Evolutionary conservation across 306 rosid species (phyloP), one percentile per base, ranked within the genome.

Genomic region (Gastrolobium bilobum): DNA sequence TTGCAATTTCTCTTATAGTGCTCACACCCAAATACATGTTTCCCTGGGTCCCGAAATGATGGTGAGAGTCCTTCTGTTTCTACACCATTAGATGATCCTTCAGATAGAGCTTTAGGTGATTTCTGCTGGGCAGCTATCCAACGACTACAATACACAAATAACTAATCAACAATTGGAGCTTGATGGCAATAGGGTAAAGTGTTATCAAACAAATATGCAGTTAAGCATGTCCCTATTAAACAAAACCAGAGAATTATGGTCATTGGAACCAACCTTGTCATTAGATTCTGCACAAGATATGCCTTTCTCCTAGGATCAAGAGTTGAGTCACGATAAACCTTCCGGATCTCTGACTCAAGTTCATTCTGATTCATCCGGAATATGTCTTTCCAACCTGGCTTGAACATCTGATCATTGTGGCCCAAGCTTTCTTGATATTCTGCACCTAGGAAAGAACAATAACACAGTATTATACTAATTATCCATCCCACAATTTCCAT

Each of bases 271-370:
- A 81, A 96, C 99, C 99, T 96, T 69, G 99, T 96, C 97, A 96
- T 82, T 62, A 96, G 94, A 88, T 96, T 91, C 90, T 96, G 98
- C 82, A 96, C 98, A 64, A 96, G 99, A 86, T 96, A 96, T 9
- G 98, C 98, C 86, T 93, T 93, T 83, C 99, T 89, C 88, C 99
- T 93, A 57, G 99, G 99, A 87, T 96, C 99, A 80, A 96, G 99
- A 78, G 96, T 83, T 14, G 83, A 88, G 77, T 96, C 99, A 68
- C 89, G 93, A 84, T 96, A 96, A 71, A 96, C 99, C 88, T 96
- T 93, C 75, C 99, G 91, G 73, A 93, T 96, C 93, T 96, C 99
- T 66, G 96, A 87, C 90, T 96, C 99, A 67, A 96, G 96, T 81
- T 96, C 98, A 85, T 83, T 93, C 88, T 96, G 98, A 82, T 96